phyloP scores from a whole-genome alignment of 2,329 filamentous ascomycete species.

The Alternaria longipes region DNA sequence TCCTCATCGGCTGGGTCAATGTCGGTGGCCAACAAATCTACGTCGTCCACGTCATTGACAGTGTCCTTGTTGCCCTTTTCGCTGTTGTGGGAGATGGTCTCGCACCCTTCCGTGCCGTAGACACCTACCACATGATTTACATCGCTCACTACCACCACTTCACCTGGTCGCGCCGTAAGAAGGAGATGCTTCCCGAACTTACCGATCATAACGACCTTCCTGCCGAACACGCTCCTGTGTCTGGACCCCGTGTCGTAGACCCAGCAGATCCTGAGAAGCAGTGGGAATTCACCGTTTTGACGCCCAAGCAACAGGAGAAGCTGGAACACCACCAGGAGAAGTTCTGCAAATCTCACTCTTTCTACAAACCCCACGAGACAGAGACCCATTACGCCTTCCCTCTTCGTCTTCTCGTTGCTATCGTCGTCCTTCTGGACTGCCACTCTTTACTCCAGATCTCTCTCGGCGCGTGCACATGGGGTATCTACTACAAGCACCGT shows the following conservation, averaged over 20 bases:
- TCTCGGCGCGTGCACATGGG: conserved; percentile 80
- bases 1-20: conserved; percentile 89
- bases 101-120: conserved; percentile 76
- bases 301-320: conserved; percentile 69
- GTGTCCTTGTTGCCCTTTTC: conserved; percentile 68
- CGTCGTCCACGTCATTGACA: conserved; percentile 64
- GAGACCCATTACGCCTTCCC: conserved; percentile 83
- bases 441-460: conserved; percentile 84
- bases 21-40: conserved; percentile 76
- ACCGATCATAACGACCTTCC: conserved; percentile 76
- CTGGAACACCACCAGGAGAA: conserved; percentile 81
- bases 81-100: conserved; percentile 70
- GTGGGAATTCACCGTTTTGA: conserved; percentile 69
- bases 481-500: conserved; percentile 74
- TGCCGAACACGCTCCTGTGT: conserved; percentile 53
- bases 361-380: conserved; percentile 90
- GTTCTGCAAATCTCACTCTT: conserved; percentile 83
- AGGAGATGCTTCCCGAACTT: conserved; percentile 68
- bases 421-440: conserved; percentile 80
- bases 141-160: conserved; percentile 76
- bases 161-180: conserved; percentile 72
- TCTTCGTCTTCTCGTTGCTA: conserved; percentile 74
- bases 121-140: conserved; percentile 89
- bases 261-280: conserved; percentile 48
- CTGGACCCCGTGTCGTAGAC: conserved; percentile 50